These are phyloP conservation scores for Geotrichum australiense DNA, from an alignment of 1,139 yeast species.

Conservation along the genomic window DNA sequence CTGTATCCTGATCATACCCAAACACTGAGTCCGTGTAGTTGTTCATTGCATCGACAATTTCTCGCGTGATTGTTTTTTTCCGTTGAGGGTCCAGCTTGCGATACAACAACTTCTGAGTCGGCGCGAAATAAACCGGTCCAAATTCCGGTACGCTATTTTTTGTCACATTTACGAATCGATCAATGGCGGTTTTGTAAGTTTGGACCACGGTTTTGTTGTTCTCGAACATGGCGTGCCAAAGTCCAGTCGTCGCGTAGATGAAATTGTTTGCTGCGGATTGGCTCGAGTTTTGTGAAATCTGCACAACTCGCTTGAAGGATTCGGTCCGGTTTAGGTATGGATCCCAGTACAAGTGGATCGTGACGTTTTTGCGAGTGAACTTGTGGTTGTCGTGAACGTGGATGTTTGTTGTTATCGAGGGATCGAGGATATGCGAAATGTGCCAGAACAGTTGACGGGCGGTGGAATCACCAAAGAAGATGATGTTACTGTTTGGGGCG, in stretches of 20 bases:
- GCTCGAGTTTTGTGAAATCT: too few species aligned
- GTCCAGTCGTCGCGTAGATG: slow-evolving; percentile 14
- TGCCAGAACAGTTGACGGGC: slow-evolving; percentile 14
- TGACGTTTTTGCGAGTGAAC: slow-evolving; percentile 6
- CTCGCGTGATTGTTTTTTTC: slow-evolving; percentile 3
- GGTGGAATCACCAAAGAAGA: slow-evolving; percentile 15
- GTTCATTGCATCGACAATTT: slow-evolving; percentile 6
- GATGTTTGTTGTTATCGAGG: not conserved
- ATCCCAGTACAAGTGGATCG: slow-evolving; percentile 9
- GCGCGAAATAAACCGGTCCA: slow-evolving; percentile 10
- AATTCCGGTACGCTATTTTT: slow-evolving; percentile 3
- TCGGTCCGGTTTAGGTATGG: slow-evolving; percentile 9
- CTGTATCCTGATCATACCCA: slow-evolving; percentile 1
- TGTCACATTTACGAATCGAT: slow-evolving; percentile 6
- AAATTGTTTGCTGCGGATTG: slow-evolving; percentile 7
- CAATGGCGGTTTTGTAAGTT: slow-evolving; percentile 8
- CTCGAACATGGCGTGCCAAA: slow-evolving; percentile 16
- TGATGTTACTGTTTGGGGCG: slow-evolving; percentile 1
- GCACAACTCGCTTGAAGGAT: not conserved
- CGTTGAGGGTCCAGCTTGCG: slow-evolving; percentile 8
- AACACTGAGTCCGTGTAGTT: slow-evolving; percentile 9
- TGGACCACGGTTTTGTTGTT: slow-evolving; percentile 3
- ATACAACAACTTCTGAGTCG: slow-evolving; percentile 11
- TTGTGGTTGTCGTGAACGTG: slow-evolving; percentile 8
- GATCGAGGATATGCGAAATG: slow-evolving; percentile 7